Percentiles rank a stretch among this genome's conserved stretches.
These are phyloP conservation scores for Calonectria hawksworthii DNA, from an alignment of 2,329 filamentous ascomycete species.

Conservation along the genomic window DNA sequence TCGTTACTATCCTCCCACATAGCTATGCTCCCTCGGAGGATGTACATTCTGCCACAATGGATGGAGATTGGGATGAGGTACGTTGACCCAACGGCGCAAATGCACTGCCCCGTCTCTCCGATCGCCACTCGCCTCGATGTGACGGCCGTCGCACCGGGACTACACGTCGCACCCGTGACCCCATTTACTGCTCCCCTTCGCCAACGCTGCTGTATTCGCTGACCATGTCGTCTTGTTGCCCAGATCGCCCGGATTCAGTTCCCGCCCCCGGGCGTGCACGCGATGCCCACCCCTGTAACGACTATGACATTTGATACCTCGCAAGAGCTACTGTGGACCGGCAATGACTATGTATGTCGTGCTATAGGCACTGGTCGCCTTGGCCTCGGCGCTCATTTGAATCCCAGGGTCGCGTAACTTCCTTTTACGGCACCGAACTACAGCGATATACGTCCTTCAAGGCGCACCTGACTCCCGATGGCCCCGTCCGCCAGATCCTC, in stretches of 20 bases:
- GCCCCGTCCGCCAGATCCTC: slow-evolving; percentile 87
- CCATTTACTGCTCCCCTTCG: neutral
- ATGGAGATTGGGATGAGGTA: slow-evolving; percentile 79
- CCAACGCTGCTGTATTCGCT: slow-evolving; percentile 22
- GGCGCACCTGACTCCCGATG: slow-evolving; percentile 80
- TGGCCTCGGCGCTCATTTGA: slow-evolving; percentile 41
- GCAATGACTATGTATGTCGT: slow-evolving; percentile 84
- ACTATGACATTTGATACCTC: slow-evolving; percentile 90
- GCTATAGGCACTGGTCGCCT: neutral
- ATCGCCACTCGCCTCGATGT: neutral
- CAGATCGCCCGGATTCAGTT: slow-evolving; percentile 86
- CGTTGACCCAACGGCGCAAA: slow-evolving; percentile 46
- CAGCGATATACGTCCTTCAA: slow-evolving; percentile 92
- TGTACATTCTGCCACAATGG: slow-evolving; percentile 65
- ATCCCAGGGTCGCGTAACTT: slow-evolving; percentile 84
- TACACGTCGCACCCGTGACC: slow-evolving; percentile 15
- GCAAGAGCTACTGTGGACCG: slow-evolving; percentile 93
- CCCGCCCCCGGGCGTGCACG: slow-evolving; percentile 81
- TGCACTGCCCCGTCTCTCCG: slow-evolving; percentile 11
- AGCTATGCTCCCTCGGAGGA: slow-evolving; percentile 54
- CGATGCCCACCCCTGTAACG: slow-evolving; percentile 78
- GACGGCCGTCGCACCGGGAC: slow-evolving; percentile 2
- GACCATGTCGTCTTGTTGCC: slow-evolving; percentile 4
- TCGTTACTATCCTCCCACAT: slow-evolving; percentile 27
- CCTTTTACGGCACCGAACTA: slow-evolving; percentile 88